phyloP scores from a whole-genome alignment of 495 filamentous ascomycete genomes.

The Neurospora sp. region DNA sequence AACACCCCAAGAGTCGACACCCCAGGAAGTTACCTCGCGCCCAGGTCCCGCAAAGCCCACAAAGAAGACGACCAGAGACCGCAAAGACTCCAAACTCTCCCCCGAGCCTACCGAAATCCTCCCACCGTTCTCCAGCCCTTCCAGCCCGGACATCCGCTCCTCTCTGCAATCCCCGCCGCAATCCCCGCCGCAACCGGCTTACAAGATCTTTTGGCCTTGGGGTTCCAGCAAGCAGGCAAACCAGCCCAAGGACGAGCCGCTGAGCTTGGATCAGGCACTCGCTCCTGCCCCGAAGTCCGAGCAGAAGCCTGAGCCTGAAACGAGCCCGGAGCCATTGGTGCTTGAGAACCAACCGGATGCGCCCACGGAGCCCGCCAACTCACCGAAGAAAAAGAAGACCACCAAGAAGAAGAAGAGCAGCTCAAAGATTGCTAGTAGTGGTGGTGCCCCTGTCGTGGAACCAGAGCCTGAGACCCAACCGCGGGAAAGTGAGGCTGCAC shows the following conservation, averaged over 20 bases:
- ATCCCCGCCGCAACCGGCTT: not conserved
- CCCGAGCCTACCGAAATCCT: not conserved
- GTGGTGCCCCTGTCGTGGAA: not conserved
- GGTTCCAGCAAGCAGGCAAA: not conserved
- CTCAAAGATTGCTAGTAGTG: not conserved
- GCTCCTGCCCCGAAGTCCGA: not conserved
- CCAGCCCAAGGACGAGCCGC: not conserved
- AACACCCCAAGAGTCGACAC: not conserved
- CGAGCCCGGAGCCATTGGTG: not conserved
- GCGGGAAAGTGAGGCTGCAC: not conserved
- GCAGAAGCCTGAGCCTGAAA: not conserved
- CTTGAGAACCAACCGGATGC: not conserved
- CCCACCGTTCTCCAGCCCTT: not conserved
- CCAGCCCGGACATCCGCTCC: not conserved
- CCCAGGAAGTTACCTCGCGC: not conserved
- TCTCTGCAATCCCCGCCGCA: not conserved
- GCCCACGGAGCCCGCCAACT: not conserved
- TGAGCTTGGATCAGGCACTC: not conserved
- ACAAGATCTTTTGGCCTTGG: not conserved
- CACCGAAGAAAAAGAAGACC: not conserved
- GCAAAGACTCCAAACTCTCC: not conserved
- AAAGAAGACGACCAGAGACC: not conserved
- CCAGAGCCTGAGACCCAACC: not conserved
- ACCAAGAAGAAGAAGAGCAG: not conserved
- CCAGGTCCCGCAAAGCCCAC: not conserved